A percentile compares a stretch with the other conserved stretches of the same genome.
phyloP scores from a whole-genome alignment of 176 grass and related monocot species.

The Rhipidocladum racemiflorum region DNA sequence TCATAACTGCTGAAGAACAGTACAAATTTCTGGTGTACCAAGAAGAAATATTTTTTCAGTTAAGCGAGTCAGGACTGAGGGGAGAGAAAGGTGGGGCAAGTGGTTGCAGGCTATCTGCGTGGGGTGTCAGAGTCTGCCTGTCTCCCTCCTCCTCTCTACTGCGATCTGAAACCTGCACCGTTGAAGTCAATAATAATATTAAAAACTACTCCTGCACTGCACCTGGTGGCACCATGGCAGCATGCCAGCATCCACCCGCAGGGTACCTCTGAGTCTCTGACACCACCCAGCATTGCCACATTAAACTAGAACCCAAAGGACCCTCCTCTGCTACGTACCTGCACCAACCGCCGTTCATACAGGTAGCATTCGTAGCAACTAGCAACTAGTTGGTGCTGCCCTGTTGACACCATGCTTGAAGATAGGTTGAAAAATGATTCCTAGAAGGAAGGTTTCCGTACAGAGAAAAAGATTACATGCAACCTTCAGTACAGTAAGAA shows the following conservation, averaged over 20 bases:
- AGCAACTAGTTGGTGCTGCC: background rate
- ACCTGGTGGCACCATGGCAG: conserved; percentile 6
- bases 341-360: conserved; percentile 10
- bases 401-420: background rate
- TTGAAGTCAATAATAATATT: conserved; percentile 36
- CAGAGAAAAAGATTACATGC: background rate
- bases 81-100: conserved; percentile 30
- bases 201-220: background rate
- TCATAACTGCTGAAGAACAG: background rate
- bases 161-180: conserved; percentile 29
- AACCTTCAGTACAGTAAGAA: background rate
- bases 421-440: background rate
- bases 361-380: no score
- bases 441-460: background rate
- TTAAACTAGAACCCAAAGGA: conserved; percentile 5
- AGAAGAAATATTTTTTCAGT: background rate
- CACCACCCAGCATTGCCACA: background rate
- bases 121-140: conserved; percentile 61
- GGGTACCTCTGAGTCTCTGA: conserved; percentile 3
- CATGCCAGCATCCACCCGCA: conserved; percentile 6
- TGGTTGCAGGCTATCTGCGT: conserved; percentile 47
- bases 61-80: background rate
- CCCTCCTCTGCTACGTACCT: conserved; percentile 15
- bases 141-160: conserved; percentile 11
- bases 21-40: background rate